These are phyloP conservation scores for Phyllosticta capitalensis DNA, from an alignment of 2,329 filamentous ascomycete species.

Conservation along the genomic window DNA sequence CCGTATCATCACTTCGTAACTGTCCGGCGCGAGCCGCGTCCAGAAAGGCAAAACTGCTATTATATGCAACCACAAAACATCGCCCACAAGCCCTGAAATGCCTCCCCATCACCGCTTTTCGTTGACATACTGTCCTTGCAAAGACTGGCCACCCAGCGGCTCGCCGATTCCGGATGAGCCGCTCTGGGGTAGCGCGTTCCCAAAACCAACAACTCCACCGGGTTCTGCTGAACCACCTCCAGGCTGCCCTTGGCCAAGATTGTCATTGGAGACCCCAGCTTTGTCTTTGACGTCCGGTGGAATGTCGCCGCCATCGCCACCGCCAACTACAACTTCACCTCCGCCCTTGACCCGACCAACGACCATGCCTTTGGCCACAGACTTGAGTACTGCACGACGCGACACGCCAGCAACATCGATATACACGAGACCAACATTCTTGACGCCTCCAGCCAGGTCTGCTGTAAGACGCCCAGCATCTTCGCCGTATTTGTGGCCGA, in stretches of 20 bases:
- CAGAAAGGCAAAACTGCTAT: not conserved
- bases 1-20: constrained; percentile 5
- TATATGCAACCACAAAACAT: not conserved
- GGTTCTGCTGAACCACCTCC: constrained; percentile 14
- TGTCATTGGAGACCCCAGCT: constrained; percentile 22
- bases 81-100: not conserved
- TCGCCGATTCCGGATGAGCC: constrained; percentile 28
- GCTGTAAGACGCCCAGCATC: constrained; percentile 74
- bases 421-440: constrained; percentile 94
- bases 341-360: constrained; percentile 69
- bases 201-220: constrained; percentile 26
- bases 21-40: not conserved
- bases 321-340: constrained; percentile 64
- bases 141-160: constrained; percentile 16
- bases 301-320: constrained; percentile 45
- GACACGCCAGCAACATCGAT: constrained; percentile 94
- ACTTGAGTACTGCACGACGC: constrained; percentile 80
- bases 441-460: constrained; percentile 73
- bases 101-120: constrained; percentile 4
- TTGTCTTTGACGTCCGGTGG: constrained; percentile 30
- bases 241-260: constrained; percentile 19
- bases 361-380: constrained; percentile 90
- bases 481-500: constrained; percentile 78
- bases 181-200: constrained; percentile 25
- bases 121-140: constrained; percentile 8